Evolutionary conservation across 1,284 basidiomycete species (phyloP), one percentile per base, ranked within the genome.

Genomic region (Xanthoconium separans): DNA sequence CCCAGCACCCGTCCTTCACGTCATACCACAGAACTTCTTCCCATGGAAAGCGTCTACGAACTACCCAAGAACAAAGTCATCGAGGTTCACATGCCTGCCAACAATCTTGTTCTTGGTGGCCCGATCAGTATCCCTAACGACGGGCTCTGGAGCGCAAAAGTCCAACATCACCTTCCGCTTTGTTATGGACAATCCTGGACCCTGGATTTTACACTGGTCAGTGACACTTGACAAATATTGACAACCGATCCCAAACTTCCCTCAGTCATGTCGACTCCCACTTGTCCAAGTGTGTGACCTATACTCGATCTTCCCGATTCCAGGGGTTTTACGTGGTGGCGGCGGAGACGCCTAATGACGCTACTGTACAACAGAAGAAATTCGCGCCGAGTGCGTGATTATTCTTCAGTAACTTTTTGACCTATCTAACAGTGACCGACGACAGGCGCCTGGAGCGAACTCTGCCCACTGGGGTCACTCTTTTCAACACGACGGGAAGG

Each of bases 41-140:
- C 80, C 2, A 49, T 54, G 3, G 78, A 75, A 10, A 74, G 70
- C 24, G 71, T 82, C 4, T 79, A 77, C 53, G 64, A 66, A 20
- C 61, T 83, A n/a, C 76, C 76, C 2, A 63, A 59, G 10, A 77
- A 80, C 55, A 75, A 76, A 48, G 72, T 72, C 15, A 72, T 82
- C 20, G 80, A 82, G 56, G 56, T 82, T 15, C 50, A 58, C 27
- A 59, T 78, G 12, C 63, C 72, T 6, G 65, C 68, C 1, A 69
- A 70, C 42, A 66, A 70, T 46, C 55, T 58, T 22, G 54, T 56
- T 3, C 59, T 57, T 29, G 65, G 67, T 54, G 61, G 57, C 39
- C 75, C 76, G 39, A 74, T 78, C 46, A 62, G 75, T 68, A 8
- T 24, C 27, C 4, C 9, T 4, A 7, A 18, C n/a, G 20, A 66